Percentiles rank a stretch among this genome's conserved stretches.
These are phyloP conservation scores for Talaromyces funiculosus DNA, from an alignment of 2,329 filamentous ascomycete species.

Conservation along the genomic window DNA sequence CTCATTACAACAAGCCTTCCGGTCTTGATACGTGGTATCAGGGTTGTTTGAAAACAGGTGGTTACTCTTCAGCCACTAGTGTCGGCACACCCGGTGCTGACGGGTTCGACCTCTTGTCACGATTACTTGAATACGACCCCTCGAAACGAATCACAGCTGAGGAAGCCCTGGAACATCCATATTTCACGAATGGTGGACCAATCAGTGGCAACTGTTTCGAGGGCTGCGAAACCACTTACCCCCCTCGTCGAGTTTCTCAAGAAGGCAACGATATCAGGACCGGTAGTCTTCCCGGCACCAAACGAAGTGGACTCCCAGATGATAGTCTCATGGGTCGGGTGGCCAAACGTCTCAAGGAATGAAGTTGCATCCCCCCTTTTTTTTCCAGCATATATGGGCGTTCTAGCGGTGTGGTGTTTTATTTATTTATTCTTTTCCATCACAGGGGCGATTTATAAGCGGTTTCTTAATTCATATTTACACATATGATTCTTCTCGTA, in stretches of 20 bases:
- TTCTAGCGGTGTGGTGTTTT: background rate
- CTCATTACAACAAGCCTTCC: conserved; percentile 48
- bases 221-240: conserved; percentile 81
- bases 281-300: conserved; percentile 81
- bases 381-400: conserved; percentile 3
- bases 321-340: conserved; percentile 61
- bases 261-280: conserved; percentile 96
- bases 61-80: conserved; percentile 45
- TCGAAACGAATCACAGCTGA: conserved; percentile 80
- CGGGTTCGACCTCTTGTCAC: conserved; percentile 74
- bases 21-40: conserved; percentile 77
- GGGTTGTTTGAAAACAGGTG: conserved; percentile 58
- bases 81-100: conserved; percentile 61
- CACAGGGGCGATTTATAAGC: background rate
- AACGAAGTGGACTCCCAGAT: conserved; percentile 78
- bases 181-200: conserved; percentile 67
- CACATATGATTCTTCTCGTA: background rate
- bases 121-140: conserved; percentile 88
- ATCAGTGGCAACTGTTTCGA: conserved; percentile 85
- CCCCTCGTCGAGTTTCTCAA: conserved; percentile 79
- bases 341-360: conserved; percentile 52
- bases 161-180: conserved; percentile 81
- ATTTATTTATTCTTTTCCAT: background rate
- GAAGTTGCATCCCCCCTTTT: conserved; percentile 4
- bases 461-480: background rate